phyloP scores from a whole-genome alignment of 148 eudicot species.

The Cornus controversa region DNA sequence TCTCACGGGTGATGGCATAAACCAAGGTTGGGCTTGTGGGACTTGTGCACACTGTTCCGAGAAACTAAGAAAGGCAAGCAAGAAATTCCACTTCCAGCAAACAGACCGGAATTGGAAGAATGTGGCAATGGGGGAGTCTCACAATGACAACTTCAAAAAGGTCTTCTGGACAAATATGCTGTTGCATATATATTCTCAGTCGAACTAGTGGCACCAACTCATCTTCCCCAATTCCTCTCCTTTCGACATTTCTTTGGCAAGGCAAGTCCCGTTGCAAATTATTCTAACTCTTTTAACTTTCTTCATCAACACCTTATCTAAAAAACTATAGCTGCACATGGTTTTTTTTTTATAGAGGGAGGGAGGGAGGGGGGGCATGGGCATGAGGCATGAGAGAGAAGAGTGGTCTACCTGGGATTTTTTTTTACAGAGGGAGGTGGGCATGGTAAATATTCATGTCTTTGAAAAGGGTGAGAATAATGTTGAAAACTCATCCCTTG shows the following conservation, averaged over 20 bases:
- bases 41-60: constrained; percentile 63
- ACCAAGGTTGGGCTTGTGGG: constrained; percentile 73
- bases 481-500: too few relatives aligned
- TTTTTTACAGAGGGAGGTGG: too few relatives aligned
- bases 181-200: constrained; percentile 53
- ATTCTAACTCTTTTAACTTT: neutral
- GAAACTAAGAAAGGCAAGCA: constrained; percentile 62
- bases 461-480: too few relatives aligned
- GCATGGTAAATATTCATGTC: too few relatives aligned
- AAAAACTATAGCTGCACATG: neutral
- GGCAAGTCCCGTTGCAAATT: neutral
- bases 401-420: too few relatives aligned
- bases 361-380: too few relatives aligned
- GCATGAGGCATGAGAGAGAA: too few relatives aligned
- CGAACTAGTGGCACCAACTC: constrained; percentile 20
- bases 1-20: constrained; percentile 70
- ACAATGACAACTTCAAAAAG: constrained; percentile 85
- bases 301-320: neutral
- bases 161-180: constrained; percentile 79
- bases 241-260: constrained; percentile 57
- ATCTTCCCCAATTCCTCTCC: constrained; percentile 46
- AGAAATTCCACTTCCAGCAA: constrained; percentile 78
- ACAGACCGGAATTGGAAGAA: constrained; percentile 85
- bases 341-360: too few relatives aligned
- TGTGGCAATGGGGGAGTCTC: constrained; percentile 73